Evolutionary conservation across 2,329 filamentous ascomycete genomes (phyloP).

Genomic region (Pyrenophora tritici-repentis): DNA sequence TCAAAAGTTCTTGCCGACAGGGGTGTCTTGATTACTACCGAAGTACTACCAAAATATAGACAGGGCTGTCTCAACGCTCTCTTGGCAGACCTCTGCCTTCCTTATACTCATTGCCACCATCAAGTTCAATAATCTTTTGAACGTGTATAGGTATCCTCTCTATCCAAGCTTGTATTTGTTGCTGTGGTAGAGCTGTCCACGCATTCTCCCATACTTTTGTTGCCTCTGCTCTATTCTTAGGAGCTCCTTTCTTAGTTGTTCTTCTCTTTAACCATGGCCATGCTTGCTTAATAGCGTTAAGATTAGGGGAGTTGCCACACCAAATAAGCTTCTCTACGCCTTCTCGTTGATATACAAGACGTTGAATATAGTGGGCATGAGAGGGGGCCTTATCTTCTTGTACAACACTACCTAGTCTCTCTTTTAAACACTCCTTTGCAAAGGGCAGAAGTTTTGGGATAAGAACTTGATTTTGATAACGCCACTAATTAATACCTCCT

Average conservation of each 20-base stretch:
- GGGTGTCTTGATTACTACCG: too few species aligned
- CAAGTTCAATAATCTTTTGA: too few species aligned
- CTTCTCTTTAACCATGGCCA: slow-evolving; percentile 17
- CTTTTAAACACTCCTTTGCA: slow-evolving; percentile 10
- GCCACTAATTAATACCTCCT: slow-evolving; percentile 15
- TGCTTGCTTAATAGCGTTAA: slow-evolving; percentile 15
- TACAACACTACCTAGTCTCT: slow-evolving; percentile 12
- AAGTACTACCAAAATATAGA: background rate
- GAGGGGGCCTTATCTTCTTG: slow-evolving; percentile 19
- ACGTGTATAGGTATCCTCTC: too few species aligned
- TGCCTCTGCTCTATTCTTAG: slow-evolving; percentile 10
- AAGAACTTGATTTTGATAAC: slow-evolving; percentile 11
- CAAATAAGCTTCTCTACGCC: slow-evolving; percentile 9
- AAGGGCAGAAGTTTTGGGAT: slow-evolving; percentile 15
- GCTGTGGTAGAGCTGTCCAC: too few species aligned
- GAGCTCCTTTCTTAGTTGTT: slow-evolving; percentile 2
- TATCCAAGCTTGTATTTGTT: too few species aligned
- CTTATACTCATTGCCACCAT: slow-evolving; percentile 22
- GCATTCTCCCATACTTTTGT: too few species aligned
- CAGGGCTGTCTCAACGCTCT: background rate
- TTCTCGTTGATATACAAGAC: background rate
- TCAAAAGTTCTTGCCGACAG: too few species aligned
- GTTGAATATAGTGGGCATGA: slow-evolving; percentile 3
- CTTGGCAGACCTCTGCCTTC: slow-evolving; percentile 3
- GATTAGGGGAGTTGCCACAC: slow-evolving; percentile 16